A percentile compares a stretch with the other conserved stretches of the same genome.
Evolutionary conservation across 2,329 filamentous ascomycete genomes (phyloP).

Genomic region (Lachnellula hyalina): DNA sequence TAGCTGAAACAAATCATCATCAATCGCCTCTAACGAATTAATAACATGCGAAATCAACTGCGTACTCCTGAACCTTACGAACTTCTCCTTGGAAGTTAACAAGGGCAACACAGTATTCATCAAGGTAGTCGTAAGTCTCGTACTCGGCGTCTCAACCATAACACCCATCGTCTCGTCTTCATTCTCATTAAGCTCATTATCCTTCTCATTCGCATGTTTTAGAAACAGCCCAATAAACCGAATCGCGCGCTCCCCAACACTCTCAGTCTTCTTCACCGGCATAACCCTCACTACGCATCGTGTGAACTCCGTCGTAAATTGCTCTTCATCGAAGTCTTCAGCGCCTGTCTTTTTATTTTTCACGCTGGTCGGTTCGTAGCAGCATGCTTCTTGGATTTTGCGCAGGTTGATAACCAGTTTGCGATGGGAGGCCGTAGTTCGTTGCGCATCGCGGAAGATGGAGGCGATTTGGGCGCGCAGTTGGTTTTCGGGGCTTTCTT

Average conservation of each 20-base stretch:
- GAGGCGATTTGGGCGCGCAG: conserved; percentile 69
- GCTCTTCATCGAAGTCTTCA: conserved; percentile 72
- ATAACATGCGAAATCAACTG: conserved; percentile 88
- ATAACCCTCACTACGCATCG: conserved; percentile 78
- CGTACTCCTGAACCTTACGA: conserved; percentile 81
- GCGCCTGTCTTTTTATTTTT: conserved; percentile 48
- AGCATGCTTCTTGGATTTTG: conserved; percentile 85
- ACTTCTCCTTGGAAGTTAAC: conserved; percentile 86
- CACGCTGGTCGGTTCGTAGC: conserved; percentile 52
- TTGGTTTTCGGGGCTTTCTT: conserved; percentile 64
- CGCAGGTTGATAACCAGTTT: conserved; percentile 83
- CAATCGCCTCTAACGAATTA: conserved; percentile 86
- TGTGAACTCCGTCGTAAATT: conserved; percentile 82
- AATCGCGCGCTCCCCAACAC: conserved; percentile 77
- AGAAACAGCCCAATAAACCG: conserved; percentile 86
- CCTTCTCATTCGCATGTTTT: conserved; percentile 63
- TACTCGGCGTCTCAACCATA: conserved; percentile 78
- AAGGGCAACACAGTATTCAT: conserved; percentile 70
- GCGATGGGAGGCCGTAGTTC: conserved; percentile 81
- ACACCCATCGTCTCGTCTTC: conserved; percentile 64
- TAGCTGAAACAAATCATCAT: conserved; percentile 83
- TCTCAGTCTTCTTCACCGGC: conserved; percentile 86
- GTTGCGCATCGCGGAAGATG: conserved; percentile 77
- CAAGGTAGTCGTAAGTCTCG: conserved; percentile 68
- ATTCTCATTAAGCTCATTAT: conserved; percentile 58